phyloP scores from a whole-genome alignment of 495 filamentous ascomycete genomes.

The Xylaria castorea region DNA sequence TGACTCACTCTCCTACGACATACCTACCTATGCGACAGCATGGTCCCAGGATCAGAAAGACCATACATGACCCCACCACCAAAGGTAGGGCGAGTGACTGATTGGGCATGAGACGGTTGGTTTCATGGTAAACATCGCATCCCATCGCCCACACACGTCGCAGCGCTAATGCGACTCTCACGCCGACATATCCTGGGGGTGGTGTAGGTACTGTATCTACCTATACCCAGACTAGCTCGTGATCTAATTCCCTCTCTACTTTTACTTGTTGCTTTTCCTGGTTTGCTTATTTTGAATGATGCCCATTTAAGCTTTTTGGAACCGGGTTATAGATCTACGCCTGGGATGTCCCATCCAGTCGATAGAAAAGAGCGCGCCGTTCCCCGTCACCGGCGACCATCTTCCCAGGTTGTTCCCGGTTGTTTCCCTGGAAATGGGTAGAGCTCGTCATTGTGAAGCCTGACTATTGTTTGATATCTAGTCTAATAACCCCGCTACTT shows the following conservation, averaged over 20 bases:
- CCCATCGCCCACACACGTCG: neutral
- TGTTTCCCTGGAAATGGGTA: neutral
- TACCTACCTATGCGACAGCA: neutral
- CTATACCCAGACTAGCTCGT: constrained; percentile 1
- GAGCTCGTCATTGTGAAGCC: constrained; percentile 23
- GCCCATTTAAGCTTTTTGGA: constrained; percentile 12
- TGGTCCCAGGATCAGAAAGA: neutral
- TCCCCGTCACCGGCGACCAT: constrained; percentile 7
- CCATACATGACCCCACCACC: neutral
- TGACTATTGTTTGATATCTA: neutral
- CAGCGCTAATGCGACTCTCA: constrained; percentile 27
- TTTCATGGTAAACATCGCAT: constrained; percentile 19
- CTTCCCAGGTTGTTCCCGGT: constrained; percentile 11
- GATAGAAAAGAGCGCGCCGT: constrained; percentile 9
- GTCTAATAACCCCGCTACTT: neutral
- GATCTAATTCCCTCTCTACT: neutral
- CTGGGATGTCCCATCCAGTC: constrained; percentile 3
- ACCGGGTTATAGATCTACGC: constrained; percentile 11
- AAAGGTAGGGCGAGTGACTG: constrained; percentile 9
- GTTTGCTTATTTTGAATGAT: neutral
- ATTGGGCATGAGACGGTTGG: constrained; percentile 2
- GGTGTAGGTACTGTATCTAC: neutral
- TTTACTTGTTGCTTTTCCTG: neutral
- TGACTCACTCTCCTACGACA: neutral
- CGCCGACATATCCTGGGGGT: constrained; percentile 9